A percentile compares a stretch with the other conserved stretches of the same genome.
Conservation (phyloP, 352 stramenopile species). For the Pythium volutum region DNA sequence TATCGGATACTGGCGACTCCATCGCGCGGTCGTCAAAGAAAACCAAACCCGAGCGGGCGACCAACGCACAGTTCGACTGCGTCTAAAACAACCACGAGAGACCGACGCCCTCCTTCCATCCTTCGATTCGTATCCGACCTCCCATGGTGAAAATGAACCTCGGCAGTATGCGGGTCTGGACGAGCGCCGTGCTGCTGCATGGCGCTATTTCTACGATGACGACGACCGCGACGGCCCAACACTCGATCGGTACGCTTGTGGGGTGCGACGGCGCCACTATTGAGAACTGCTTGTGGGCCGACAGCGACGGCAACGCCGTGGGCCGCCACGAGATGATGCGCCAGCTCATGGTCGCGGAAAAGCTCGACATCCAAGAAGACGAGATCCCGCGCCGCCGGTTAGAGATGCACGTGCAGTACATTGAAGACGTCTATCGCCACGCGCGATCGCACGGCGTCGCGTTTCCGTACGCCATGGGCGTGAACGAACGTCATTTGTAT, state of each 20-base stretch:
- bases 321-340: constrained; percentile 42
- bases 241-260: constrained; percentile 56
- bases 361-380: constrained; percentile 26
- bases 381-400: constrained; percentile 46
- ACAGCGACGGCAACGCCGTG: constrained; percentile 35
- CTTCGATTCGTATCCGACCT: constrained; percentile 8
- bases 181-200: constrained; percentile 11
- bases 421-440: constrained; percentile 62
- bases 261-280: constrained; percentile 29
- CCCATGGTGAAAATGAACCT: constrained; percentile 13
- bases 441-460: constrained; percentile 32
- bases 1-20: not conserved
- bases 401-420: constrained; percentile 57
- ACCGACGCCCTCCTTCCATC: not conserved
- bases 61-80: no score
- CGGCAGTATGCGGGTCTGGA: constrained; percentile 4
- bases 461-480: constrained; percentile 64
- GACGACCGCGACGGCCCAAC: constrained; percentile 13
- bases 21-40: constrained; percentile 5
- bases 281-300: constrained; percentile 54
- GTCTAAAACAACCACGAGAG: not conserved
- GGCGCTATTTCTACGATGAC: not conserved
- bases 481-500: constrained; percentile 66
- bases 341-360: constrained; percentile 54
- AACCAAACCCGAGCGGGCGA: not conserved